Evolutionary conservation across 2,329 filamentous ascomycete species (phyloP), one percentile per base, ranked within the genome.

Genomic region (Pseudocercospora macadamiae): DNA sequence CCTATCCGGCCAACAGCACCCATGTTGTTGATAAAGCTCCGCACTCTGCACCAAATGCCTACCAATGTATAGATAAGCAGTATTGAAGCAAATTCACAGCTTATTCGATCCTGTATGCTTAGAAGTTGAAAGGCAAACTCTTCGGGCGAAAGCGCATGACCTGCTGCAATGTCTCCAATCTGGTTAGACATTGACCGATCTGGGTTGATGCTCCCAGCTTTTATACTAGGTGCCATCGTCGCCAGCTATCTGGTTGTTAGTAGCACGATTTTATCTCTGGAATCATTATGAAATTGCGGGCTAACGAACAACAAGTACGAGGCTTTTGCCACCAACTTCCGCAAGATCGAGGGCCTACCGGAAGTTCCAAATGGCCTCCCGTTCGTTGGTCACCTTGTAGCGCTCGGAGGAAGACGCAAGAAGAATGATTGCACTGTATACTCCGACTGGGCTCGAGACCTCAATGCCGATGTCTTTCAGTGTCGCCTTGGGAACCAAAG

Each of bases 401-500:
- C 55, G 6, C 36, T 52, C 3, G 55, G 55, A 26, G 55, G 55
- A 1, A 36, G 55, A 14, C 23, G 19, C 14, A 18, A 19, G 14
- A 44, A 34, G 23, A 57, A 52, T 14, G 55, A 57, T 45, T 36
- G 34, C 1, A 57, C 36, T 19, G 48, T 57, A 7, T 57, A 52
- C 21, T 30, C 37, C 9, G 21, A 34, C 18, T 57, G 55, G 55
- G 45, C 45, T 4, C 14, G 23, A 18, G 21, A 44, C 18, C 25
- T 52, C 5, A 45, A 57, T 16, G 36, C 32, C 10, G 34, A 51
- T 19, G 30, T 57, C 23, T 57, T 57, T 12, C 55, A 52, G 25
- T 51, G 47, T 16, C 25, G 48, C 8, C 55, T 52, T 14, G 55
- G 55, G 5, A 52, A 57, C 10, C 55, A 57, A 36, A 42, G 55